Conservation (phyloP, 164 flowering plant genomes). For the Magnolia changhungtana region DNA sequence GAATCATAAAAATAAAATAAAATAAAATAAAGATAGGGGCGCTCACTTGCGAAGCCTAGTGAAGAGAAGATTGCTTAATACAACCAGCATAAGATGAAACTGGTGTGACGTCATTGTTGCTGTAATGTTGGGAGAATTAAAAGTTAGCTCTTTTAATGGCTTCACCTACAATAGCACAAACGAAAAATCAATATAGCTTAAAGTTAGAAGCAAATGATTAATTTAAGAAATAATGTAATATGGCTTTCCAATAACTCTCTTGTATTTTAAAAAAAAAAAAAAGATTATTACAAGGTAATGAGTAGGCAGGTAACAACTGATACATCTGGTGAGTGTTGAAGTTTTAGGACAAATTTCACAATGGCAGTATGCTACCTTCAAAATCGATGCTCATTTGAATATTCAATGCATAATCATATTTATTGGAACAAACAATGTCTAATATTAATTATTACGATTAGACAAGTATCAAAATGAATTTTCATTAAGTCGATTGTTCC, state of each 20-base stretch:
- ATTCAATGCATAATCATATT: neutral
- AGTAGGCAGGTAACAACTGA: constrained; percentile 6
- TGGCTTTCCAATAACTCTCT: neutral
- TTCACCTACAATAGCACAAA: constrained; percentile 57
- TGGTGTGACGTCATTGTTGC: constrained; percentile 93
- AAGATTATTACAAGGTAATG: neutral
- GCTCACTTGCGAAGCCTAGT: constrained; percentile 80
- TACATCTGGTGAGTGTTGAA: neutral
- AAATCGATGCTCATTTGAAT: neutral
- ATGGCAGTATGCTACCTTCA: constrained; percentile 55
- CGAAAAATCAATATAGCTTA: neutral
- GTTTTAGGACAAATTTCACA: neutral
- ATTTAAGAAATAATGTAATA: neutral
- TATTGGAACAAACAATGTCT: neutral
- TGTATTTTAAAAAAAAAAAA: neutral
- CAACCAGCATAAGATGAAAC: constrained; percentile 87
- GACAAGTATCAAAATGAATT: neutral
- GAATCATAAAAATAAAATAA: constrained; percentile 9
- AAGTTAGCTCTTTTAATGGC: constrained; percentile 77
- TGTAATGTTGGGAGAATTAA: constrained; percentile 7
- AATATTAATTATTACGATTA: neutral
- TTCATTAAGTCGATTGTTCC: neutral
- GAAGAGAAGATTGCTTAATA: constrained; percentile 78
- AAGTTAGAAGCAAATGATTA: neutral
- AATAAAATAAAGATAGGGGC: constrained; percentile 6